Conservation (phyloP, 805 yeast genomes). For the Lipomyces lipofer region DNA sequence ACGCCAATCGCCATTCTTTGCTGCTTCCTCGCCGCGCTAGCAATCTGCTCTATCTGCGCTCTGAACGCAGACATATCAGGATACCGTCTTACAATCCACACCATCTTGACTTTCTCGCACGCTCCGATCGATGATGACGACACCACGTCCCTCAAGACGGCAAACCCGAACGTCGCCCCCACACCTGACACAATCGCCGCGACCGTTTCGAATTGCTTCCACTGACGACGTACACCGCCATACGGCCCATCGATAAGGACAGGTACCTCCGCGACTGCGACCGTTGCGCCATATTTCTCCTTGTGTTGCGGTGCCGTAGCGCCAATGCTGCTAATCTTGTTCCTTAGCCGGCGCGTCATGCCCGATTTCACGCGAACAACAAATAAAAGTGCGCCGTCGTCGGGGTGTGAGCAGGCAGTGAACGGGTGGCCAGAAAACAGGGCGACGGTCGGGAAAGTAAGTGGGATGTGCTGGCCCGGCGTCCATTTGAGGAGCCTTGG, state of each 20-base stretch:
- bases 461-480: slow-evolving; percentile 32
- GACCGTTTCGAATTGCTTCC: slow-evolving; percentile 46
- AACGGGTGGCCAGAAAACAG: slow-evolving; percentile 33
- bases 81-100: slow-evolving; percentile 9
- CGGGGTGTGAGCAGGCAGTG: slow-evolving; percentile 46
- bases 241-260: slow-evolving; percentile 50
- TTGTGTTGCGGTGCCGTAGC: neutral
- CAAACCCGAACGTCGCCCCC: slow-evolving; percentile 49
- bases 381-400: slow-evolving; percentile 44
- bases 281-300: neutral
- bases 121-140: neutral
- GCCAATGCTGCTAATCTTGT: neutral
- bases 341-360: slow-evolving; percentile 14
- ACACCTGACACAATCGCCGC: slow-evolving; percentile 48
- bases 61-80: neutral
- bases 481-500: slow-evolving; percentile 20
- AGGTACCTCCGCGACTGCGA: slow-evolving; percentile 33
- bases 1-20: neutral
- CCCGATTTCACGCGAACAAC: slow-evolving; percentile 40
- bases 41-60: neutral
- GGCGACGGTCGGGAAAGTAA: slow-evolving; percentile 30
- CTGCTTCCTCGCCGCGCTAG: neutral
- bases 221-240: slow-evolving; percentile 48
- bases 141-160: slow-evolving; percentile 34
- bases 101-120: neutral